phyloP scores from a whole-genome alignment of 768 basidiomycete species.

The Pleurotus cornucopiae region DNA sequence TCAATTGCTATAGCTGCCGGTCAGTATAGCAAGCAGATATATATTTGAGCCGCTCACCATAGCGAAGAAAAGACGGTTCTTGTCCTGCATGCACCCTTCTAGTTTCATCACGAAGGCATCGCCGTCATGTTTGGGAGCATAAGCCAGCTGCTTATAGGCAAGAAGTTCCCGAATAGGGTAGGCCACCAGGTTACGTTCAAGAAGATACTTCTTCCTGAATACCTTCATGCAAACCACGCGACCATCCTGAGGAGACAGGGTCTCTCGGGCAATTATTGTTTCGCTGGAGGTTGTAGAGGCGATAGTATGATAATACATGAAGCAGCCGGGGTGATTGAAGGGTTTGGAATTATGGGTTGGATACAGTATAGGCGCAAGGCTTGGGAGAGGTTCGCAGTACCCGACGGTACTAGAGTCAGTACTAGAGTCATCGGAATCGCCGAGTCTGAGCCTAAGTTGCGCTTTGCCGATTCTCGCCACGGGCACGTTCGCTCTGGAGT shows the following conservation, averaged over 20 bases:
- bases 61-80: conserved; percentile 24
- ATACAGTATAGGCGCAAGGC: not conserved
- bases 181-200: conserved; percentile 3
- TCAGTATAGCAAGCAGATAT: too few relatives aligned
- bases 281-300: not conserved
- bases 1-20: conserved; percentile 27
- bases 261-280: not conserved
- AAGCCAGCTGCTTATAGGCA: conserved; percentile 29
- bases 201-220: conserved; percentile 18
- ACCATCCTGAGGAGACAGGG: not conserved
- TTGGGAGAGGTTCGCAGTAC: not conserved
- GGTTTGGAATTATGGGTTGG: not conserved
- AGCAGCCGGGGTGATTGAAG: not conserved
- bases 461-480: not conserved
- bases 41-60: conserved; percentile 26
- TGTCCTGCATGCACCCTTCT: conserved; percentile 30
- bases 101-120: conserved; percentile 33
- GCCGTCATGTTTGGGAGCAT: conserved; percentile 17
- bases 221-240: conserved; percentile 36
- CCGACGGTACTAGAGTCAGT: not conserved
- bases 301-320: not conserved
- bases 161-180: conserved; percentile 27
- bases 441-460: not conserved
- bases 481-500: not conserved
- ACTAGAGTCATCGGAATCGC: not conserved